These are phyloP conservation scores for Candida cerambycidarum DNA, from an alignment of 805 yeast species.

Conservation along the genomic window DNA sequence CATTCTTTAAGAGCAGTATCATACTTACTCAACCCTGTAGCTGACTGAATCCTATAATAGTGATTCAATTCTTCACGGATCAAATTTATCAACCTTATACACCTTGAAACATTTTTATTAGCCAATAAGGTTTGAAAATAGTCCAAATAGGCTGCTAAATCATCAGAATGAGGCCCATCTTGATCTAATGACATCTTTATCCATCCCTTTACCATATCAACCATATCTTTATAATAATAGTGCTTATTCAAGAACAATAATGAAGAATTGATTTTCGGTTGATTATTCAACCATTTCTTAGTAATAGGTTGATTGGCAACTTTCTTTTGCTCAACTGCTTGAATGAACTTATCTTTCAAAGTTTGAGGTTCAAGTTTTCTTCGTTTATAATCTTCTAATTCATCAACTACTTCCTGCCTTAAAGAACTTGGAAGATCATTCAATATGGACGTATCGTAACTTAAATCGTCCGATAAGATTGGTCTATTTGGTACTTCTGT, in stretches of 20 bases:
- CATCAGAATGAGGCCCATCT: slow-evolving; percentile 37
- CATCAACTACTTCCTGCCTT: slow-evolving; percentile 35
- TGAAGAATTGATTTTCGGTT: slow-evolving; percentile 12
- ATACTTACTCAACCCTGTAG: not conserved
- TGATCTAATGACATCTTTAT: slow-evolving; percentile 25
- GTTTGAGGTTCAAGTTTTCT: slow-evolving; percentile 26
- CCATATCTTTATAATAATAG: slow-evolving; percentile 16
- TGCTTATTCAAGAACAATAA: slow-evolving; percentile 19
- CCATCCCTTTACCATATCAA: slow-evolving; percentile 25
- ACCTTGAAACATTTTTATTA: slow-evolving; percentile 16
- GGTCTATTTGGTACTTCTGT: slow-evolving; percentile 9
- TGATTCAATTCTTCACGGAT: slow-evolving; percentile 11
- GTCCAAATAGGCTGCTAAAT: slow-evolving; percentile 21
- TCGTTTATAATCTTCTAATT: slow-evolving; percentile 29
- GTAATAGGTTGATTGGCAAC: slow-evolving; percentile 11
- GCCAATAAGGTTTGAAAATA: slow-evolving; percentile 21
- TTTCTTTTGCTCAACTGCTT: slow-evolving; percentile 17
- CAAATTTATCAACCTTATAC: slow-evolving; percentile 18
- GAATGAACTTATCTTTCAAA: slow-evolving; percentile 26
- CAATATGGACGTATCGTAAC: slow-evolving; percentile 37
- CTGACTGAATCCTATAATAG: slow-evolving; percentile 1
- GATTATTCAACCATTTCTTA: slow-evolving; percentile 23
- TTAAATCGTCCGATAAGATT: slow-evolving; percentile 11
- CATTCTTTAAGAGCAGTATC: slow-evolving; percentile 10
- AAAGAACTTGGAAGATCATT: slow-evolving; percentile 40